Conservation (phyloP, 2,329 filamentous ascomycete species). For the Calonectria hawksworthii region DNA sequence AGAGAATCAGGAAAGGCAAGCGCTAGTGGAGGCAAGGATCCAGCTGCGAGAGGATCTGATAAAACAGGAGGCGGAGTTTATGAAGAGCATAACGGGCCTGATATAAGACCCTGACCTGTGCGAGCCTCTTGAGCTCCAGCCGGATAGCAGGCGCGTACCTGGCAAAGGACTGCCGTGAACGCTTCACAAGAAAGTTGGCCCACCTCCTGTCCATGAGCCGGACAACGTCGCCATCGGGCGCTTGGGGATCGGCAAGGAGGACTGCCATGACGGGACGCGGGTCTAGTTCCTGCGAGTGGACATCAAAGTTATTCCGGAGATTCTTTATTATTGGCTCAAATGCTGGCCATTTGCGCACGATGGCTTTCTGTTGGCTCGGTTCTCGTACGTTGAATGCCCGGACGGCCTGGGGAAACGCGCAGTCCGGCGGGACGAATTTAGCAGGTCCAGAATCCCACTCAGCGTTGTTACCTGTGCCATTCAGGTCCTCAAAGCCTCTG, state of each 20-base stretch:
- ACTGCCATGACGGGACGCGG: constrained; percentile 13
- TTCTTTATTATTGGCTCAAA: neutral
- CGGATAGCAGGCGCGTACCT: neutral
- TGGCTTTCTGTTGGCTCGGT: neutral
- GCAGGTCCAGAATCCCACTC: neutral
- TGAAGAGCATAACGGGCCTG: too few species aligned
- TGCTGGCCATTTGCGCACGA: constrained; percentile 5
- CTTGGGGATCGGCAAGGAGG: constrained; percentile 5
- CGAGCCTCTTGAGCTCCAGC: neutral
- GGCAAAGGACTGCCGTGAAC: neutral
- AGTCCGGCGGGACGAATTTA: neutral
- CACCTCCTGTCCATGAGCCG: constrained; percentile 1
- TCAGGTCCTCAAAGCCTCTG: neutral
- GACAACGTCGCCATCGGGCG: neutral
- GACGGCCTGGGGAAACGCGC: neutral
- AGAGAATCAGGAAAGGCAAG: too few species aligned
- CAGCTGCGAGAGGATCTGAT: too few species aligned
- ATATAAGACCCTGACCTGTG: too few species aligned
- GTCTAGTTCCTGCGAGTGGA: neutral
- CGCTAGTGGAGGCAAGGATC: too few species aligned
- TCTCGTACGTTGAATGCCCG: neutral
- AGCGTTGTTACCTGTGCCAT: neutral
- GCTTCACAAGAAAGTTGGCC: constrained; percentile 15
- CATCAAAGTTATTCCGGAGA: neutral
- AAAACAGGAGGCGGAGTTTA: too few species aligned